Evolutionary conservation across 441 rosid species (phyloP), one percentile per base, ranked within the genome.

Genomic region (Pelargonium cotyledonis): DNA sequence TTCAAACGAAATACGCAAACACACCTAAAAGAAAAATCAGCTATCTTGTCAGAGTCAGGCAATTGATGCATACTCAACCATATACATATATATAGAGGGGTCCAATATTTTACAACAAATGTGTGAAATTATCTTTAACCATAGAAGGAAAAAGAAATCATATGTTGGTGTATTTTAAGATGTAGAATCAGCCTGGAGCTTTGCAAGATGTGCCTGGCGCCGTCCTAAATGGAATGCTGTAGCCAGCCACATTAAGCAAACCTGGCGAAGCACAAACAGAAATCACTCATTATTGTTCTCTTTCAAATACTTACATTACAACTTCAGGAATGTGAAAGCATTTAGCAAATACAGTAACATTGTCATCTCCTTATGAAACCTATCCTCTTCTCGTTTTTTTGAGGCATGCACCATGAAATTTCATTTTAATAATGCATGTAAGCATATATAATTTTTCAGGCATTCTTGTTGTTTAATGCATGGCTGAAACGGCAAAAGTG

Each of bases 171-270:
- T 2, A 10, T 58, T 55, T 73, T 84, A 85, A 6, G 70, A 67
- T 65, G 81, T 74, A 69, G 78, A 68, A 69, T 65, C 77, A 55
- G 73, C 76, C 65, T 82, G 89, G 61, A 80, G 80, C 80, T 77
- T 88, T 69, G 90, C 91, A 62, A 91, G 84, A 74, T 84, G 90
- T 67, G 74, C 87, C 77, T 85, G 98, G n/a, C 86, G 86, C 29
- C 68, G 83, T 49, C 98, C 98, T 70, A 93, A 73, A 70, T 88
- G 88, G 74, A 84, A 80, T 58, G 91, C 97, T 0, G 96, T 86
- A 51, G 85, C 75, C 66, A 88, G 81, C 98, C 98, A 93, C 65
- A 82, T 21, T 8, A 86, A 67, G 75, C 96, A 88, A 63, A 87
- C 87, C 98, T 89, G 86, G 18, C 26, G 9, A 29, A 40, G 51